phyloP scores from a whole-genome alignment of 2,329 filamentous ascomycete species.

The Aspergillus nomiae region DNA sequence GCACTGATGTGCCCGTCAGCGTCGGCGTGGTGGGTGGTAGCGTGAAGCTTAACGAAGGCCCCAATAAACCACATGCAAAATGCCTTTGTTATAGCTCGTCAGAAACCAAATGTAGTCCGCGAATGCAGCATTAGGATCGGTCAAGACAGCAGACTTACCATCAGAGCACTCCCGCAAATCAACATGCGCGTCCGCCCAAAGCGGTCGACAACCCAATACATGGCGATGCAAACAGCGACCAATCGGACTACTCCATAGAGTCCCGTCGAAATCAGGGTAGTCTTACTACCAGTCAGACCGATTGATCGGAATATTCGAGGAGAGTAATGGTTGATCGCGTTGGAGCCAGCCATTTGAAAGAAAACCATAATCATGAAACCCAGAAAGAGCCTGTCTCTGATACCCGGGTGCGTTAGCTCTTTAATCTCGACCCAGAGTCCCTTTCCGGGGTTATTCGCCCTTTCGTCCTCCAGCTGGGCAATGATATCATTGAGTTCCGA shows the following conservation, averaged over 20 bases:
- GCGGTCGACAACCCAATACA: constrained; percentile 26
- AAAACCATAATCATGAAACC: constrained; percentile 12
- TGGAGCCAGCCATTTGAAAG: constrained; percentile 40
- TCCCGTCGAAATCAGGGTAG: constrained; percentile 65
- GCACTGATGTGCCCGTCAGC: not conserved
- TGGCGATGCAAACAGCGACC: constrained; percentile 63
- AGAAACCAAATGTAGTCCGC: not conserved
- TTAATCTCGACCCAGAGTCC: not conserved
- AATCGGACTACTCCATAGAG: constrained; percentile 51
- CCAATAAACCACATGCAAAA: constrained; percentile 65
- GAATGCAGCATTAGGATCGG: too few species aligned
- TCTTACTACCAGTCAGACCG: constrained; percentile 62
- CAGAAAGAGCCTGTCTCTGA: constrained; percentile 1
- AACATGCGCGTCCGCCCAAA: constrained; percentile 56
- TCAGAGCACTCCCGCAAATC: constrained; percentile 42
- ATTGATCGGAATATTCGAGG: constrained; percentile 37
- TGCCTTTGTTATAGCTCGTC: not conserved
- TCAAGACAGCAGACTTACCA: not conserved
- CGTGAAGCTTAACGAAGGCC: constrained; percentile 21
- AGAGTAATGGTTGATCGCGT: constrained; percentile 66
- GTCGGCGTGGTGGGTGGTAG: not conserved
- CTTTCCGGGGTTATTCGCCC: not conserved
- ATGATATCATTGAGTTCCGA: constrained; percentile 9
- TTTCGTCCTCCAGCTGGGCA: not conserved
- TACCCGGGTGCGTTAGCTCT: not conserved